A percentile compares a stretch with the other conserved stretches of the same genome.
Evolutionary conservation across 805 yeast species (phyloP).

Genomic region (Metschnikowia corniflorae): DNA sequence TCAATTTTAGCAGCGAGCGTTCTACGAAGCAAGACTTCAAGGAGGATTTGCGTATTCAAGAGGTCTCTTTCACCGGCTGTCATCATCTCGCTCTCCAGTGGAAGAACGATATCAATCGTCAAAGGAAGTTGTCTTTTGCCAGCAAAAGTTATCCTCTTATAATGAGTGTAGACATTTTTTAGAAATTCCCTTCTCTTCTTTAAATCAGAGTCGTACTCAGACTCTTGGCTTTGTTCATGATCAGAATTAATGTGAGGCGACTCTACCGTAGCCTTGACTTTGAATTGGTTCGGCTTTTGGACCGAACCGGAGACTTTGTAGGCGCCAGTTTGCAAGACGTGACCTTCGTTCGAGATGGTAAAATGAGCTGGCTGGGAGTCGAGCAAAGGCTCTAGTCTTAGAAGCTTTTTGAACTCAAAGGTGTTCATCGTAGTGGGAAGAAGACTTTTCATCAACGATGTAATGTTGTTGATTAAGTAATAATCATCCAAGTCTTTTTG

Average conservation of each 20-base stretch:
- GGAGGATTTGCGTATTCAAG: constrained; percentile 30
- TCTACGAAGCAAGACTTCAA: constrained; percentile 37
- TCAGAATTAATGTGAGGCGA: neutral
- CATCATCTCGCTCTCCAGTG: constrained; percentile 28
- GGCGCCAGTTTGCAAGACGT: constrained; percentile 6
- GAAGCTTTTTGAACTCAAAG: constrained; percentile 21
- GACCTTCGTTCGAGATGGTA: constrained; percentile 11
- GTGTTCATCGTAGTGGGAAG: constrained; percentile 28
- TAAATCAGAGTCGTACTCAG: constrained; percentile 5
- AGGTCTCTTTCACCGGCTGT: constrained; percentile 23
- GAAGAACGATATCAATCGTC: constrained; percentile 26
- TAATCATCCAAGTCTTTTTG: constrained; percentile 16
- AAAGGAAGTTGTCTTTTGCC: constrained; percentile 23
- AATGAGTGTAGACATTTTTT: constrained; percentile 23
- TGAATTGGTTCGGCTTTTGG: neutral
- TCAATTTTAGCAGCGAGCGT: constrained; percentile 41
- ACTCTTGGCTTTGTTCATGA: neutral
- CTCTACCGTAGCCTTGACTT: neutral
- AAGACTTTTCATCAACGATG: constrained; percentile 23
- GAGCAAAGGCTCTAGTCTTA: constrained; percentile 13
- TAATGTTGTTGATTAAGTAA: constrained; percentile 21
- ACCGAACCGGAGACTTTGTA: neutral
- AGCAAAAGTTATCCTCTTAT: constrained; percentile 26
- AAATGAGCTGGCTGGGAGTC: constrained; percentile 7
- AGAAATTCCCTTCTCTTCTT: constrained; percentile 18